These are phyloP conservation scores for Pulveroboletus sp. DNA, from an alignment of 768 basidiomycete species.

Conservation along the genomic window DNA sequence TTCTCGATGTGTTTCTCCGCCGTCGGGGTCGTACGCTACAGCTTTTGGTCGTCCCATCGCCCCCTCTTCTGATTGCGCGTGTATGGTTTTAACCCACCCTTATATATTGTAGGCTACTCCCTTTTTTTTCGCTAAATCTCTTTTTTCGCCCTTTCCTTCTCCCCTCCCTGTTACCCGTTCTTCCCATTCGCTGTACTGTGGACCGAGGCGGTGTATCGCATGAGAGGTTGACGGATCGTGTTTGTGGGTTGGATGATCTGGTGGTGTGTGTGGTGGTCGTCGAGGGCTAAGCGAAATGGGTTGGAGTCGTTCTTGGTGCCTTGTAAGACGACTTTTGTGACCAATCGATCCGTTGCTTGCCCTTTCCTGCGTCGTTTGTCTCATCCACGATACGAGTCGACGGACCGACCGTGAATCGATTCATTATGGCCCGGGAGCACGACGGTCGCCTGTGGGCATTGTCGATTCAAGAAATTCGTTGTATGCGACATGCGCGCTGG, in stretches of 20 bases:
- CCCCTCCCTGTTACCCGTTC: neutral
- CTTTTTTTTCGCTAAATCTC: conserved; percentile 15
- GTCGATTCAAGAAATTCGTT: neutral
- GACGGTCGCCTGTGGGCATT: no score
- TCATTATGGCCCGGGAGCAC: no score
- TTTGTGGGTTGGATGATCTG: conserved; percentile 11
- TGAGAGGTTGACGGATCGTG: conserved; percentile 13
- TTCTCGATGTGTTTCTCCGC: conserved; percentile 9
- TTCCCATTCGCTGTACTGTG: conserved; percentile 11
- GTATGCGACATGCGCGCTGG: neutral
- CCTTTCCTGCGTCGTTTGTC: neutral
- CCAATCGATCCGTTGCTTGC: conserved; percentile 8
- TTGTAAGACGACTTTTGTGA: conserved; percentile 6
- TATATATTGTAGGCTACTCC: conserved; percentile 32
- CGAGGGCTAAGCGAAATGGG: neutral
- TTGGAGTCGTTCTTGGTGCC: neutral
- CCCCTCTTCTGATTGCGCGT: conserved; percentile 11
- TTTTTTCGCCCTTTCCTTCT: neutral
- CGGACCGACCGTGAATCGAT: neutral
- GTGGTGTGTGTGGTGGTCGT: conserved; percentile 5
- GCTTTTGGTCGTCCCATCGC: conserved; percentile 8
- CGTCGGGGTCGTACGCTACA: conserved; percentile 12
- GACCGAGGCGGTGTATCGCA: conserved; percentile 14
- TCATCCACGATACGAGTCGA: no score
- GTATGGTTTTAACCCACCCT: conserved; percentile 19